Evolutionary conservation across 495 filamentous ascomycete species (phyloP).

Genomic region (Hypoxylon fragiforme): DNA sequence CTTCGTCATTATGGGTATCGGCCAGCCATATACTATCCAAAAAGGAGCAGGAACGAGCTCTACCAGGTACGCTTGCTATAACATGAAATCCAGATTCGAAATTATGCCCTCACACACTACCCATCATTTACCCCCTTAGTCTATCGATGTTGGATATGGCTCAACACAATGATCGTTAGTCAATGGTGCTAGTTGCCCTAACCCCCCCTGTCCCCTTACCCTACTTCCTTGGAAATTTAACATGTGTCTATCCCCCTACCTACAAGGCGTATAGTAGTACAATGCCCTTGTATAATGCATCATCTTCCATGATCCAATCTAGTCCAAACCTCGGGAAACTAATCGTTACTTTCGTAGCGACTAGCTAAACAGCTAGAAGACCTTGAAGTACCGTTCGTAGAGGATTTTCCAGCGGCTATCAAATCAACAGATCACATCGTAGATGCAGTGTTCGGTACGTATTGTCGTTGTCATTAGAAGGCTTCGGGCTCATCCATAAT

Average conservation of each 20-base stretch:
- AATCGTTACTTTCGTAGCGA: slow-evolving; percentile 53
- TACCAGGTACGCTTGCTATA: slow-evolving; percentile 65
- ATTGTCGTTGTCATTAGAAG: slow-evolving; percentile 6
- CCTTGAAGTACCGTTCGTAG: slow-evolving; percentile 81
- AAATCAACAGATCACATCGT: slow-evolving; percentile 75
- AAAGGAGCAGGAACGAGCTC: slow-evolving; percentile 83
- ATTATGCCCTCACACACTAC: no score
- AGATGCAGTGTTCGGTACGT: slow-evolving; percentile 87
- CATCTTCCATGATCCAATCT: not conserved
- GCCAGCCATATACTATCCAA: slow-evolving; percentile 91
- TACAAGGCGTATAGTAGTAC: not conserved
- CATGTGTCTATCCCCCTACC: no score
- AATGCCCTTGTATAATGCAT: slow-evolving; percentile 24
- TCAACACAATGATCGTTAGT: no score
- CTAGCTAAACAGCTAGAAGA: slow-evolving; percentile 80
- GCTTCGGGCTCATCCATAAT: slow-evolving; percentile 20
- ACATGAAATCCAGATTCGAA: no score
- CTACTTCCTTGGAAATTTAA: no score
- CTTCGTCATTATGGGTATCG: slow-evolving; percentile 92
- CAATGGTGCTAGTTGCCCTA: no score
- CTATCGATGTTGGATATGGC: no score
- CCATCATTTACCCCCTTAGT: no score
- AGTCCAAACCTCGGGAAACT: slow-evolving; percentile 9
- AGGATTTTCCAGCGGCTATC: slow-evolving; percentile 72
- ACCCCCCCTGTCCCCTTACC: no score